These are phyloP conservation scores for Silene noctiflora DNA, from an alignment of 179 eudicot genomes.

Conservation along the genomic window DNA sequence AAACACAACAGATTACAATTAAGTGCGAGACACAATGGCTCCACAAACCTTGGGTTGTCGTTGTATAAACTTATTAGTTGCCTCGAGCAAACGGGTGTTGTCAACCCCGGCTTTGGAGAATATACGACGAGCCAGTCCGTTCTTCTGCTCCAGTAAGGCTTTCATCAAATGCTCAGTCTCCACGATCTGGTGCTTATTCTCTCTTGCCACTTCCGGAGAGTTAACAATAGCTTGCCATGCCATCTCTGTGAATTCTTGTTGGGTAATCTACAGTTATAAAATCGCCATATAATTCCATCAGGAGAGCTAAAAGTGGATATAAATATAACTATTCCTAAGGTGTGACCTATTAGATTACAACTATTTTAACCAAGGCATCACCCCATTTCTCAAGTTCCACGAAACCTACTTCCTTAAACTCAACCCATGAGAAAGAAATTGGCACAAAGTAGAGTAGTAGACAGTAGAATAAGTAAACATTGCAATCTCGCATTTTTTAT, in stretches of 20 bases:
- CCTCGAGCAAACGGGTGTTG: conserved; percentile 88
- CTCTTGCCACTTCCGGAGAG: conserved; percentile 91
- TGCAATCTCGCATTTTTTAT: too few relatives aligned
- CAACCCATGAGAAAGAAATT: neutral
- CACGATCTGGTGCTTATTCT: conserved; percentile 92
- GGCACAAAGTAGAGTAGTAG: neutral
- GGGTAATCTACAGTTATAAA: conserved; percentile 57
- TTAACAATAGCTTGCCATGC: conserved; percentile 97
- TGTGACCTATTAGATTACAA: neutral
- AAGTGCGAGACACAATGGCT: neutral
- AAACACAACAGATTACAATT: neutral
- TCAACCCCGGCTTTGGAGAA: conserved; percentile 90
- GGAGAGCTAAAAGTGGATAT: neutral
- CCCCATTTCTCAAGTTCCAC: too few relatives aligned
- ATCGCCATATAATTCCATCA: neutral
- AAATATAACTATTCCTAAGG: neutral
- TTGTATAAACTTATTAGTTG: conserved; percentile 78
- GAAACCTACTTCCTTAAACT: neutral
- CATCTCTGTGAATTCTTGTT: conserved; percentile 90
- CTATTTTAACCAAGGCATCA: too few relatives aligned
- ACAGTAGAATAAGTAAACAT: too few relatives aligned
- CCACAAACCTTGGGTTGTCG: conserved; percentile 84
- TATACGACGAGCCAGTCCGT: conserved; percentile 94
- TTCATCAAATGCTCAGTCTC: conserved; percentile 97
- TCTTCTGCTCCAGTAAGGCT: conserved; percentile 90